These are phyloP conservation scores for Dendrobium huoshanense DNA, from an alignment of 106 monocot genomes.

Conservation along the genomic window DNA sequence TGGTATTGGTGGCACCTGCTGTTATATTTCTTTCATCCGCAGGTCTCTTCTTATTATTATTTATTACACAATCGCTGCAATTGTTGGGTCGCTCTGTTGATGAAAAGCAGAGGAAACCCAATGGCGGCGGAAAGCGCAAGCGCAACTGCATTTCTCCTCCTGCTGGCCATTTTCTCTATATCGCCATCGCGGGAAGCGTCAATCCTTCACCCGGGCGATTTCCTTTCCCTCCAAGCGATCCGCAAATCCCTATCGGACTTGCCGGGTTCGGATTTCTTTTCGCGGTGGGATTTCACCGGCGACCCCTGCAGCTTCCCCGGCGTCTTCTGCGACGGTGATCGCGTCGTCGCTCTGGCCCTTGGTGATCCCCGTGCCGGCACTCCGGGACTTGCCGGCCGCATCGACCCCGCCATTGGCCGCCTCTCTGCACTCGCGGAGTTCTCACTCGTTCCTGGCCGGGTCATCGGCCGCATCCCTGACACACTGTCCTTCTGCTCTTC, in stretches of 20 bases:
- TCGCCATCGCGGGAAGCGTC: background rate
- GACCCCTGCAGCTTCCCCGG: constrained; percentile 64
- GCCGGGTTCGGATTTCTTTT: constrained; percentile 55
- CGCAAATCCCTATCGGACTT: constrained; percentile 42
- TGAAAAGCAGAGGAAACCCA: background rate
- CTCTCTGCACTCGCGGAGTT: constrained; percentile 54
- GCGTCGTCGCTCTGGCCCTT: constrained; percentile 40
- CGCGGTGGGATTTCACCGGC: constrained; percentile 58
- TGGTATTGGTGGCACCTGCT: background rate
- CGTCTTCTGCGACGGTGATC: constrained; percentile 42
- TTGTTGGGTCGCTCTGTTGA: background rate
- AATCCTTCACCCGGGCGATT: constrained; percentile 57
- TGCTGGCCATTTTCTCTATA: background rate
- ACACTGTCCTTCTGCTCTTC: constrained; percentile 18
- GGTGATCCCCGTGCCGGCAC: constrained; percentile 69
- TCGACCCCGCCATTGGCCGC: constrained; percentile 38
- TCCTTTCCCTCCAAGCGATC: constrained; percentile 58
- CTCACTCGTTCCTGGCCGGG: constrained; percentile 63
- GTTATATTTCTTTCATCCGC: background rate
- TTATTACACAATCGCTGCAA: background rate
- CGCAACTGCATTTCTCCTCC: background rate
- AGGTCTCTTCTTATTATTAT: background rate
- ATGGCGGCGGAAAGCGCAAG: background rate
- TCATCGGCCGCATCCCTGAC: constrained; percentile 37
- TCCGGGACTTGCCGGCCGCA: constrained; percentile 44